Conservation (phyloP, 345 rosid genomes). For the Turritis glabra region DNA sequence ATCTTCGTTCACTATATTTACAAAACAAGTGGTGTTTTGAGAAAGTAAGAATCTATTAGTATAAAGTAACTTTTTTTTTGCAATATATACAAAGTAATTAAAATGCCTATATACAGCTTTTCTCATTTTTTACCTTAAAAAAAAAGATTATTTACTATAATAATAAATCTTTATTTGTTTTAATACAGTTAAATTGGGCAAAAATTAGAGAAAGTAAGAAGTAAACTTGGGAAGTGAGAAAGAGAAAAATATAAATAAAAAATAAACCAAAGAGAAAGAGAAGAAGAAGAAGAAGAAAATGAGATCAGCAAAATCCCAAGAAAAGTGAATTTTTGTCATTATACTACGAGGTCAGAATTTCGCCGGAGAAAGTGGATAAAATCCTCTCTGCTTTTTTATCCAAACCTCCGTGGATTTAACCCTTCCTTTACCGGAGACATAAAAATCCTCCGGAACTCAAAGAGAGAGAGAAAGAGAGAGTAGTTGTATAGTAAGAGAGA, state of each 20-base stretch:
- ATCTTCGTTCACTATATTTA: too few relatives aligned
- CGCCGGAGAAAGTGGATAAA: constrained; percentile 40
- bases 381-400: constrained; percentile 14
- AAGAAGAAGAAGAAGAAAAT: constrained; percentile 19
- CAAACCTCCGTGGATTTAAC: constrained; percentile 18
- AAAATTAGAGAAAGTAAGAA: background rate
- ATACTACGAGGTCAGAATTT: constrained; percentile 25
- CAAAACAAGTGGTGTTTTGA: too few relatives aligned
- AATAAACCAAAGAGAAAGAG: background rate
- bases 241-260: background rate
- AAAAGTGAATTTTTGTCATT: constrained; percentile 40
- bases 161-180: background rate
- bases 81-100: background rate
- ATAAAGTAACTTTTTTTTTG: too few relatives aligned
- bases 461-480: constrained; percentile 19
- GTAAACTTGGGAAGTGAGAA: background rate
- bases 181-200: background rate
- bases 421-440: constrained; percentile 20
- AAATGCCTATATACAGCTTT: background rate
- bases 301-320: constrained; percentile 34
- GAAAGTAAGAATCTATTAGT: background rate
- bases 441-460: background rate
- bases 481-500: constrained; percentile 31
- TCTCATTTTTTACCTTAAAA: background rate
- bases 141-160: background rate